Base-by-base conservation (phyloP, 2,329 filamentous ascomycete genomes). In the Xylariaceae sp. region DNA sequence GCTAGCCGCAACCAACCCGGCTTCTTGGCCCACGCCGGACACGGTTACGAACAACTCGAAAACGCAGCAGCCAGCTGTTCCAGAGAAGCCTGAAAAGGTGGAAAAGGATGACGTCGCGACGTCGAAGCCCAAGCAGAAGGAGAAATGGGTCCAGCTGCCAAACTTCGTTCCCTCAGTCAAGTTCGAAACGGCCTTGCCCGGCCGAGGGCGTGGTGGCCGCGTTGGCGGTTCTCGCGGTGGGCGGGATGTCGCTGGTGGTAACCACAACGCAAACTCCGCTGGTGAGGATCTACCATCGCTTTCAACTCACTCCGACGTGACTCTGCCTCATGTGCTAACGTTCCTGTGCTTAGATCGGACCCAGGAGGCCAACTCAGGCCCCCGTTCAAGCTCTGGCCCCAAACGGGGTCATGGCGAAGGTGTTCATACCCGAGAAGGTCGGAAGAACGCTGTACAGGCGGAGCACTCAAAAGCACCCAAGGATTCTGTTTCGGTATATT, bases 1-100 rank as follows among this genome's bases (percentile, higher is more conserved):
- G 17, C 73, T 85, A 2, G 83, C 87, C 32, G 80, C 76, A 42
- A 89, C 95, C 61, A 75, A 97, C 61, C 74, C 86, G 34, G 69
- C 78, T 37, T 81, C 81, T 14, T 98, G 92, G 92, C 92, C 92
- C 12, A 97, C 90, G 3, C 88, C 88, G 1, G 87, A 95, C 52
- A 81, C 73, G 34, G 83, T 81, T 2, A 78, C 83, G 36, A 80
- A 82, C 34, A 88, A 92, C 51, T 77, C 85, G 46, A 86, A 85
- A 64, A 81, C 82, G 55, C 88, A 87, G 62, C 66, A 71, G 1
- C 70, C 77, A 61, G 65, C 71, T 2, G 70, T 78, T 37, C 73
- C 81, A 39, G 87, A 87, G 61, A 66, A 69, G 37, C 63, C 69
- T 21, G 68, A 77, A 15, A 71, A 73, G 9, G 72, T 78, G 31